These are phyloP conservation scores for Gliomastix tumulicola DNA, from an alignment of 2,329 filamentous ascomycete genomes.

Conservation along the genomic window DNA sequence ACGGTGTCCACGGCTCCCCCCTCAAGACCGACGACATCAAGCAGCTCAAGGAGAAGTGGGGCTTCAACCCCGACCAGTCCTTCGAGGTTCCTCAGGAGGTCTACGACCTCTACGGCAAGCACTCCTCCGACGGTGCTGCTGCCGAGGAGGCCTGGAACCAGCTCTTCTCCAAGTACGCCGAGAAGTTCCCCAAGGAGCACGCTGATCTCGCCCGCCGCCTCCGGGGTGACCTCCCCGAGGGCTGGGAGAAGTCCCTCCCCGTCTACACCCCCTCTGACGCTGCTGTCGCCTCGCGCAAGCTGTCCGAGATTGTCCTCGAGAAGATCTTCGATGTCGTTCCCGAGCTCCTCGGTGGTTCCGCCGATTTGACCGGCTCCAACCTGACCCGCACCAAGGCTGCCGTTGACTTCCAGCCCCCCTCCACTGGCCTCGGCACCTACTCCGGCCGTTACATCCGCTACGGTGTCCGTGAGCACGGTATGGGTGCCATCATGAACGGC, in stretches of 20 bases:
- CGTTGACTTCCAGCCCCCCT: constrained; percentile 92
- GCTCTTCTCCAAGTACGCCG: constrained; percentile 78
- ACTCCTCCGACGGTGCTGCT: constrained; percentile 77
- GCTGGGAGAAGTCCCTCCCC: constrained; percentile 92
- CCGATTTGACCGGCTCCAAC: constrained; percentile 97
- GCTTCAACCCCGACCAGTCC: constrained; percentile 89
- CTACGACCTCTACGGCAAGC: constrained; percentile 84
- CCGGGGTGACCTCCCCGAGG: constrained; percentile 78
- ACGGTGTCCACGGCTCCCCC: constrained; percentile 91
- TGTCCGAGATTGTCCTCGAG: constrained; percentile 87
- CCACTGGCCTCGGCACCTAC: constrained; percentile 81
- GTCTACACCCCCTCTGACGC: constrained; percentile 81
- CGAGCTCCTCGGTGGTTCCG: constrained; percentile 91
- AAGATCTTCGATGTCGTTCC: constrained; percentile 79
- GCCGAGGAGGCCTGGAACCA: constrained; percentile 93
- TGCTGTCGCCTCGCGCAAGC: constrained; percentile 88
- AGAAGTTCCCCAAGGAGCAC: constrained; percentile 71
- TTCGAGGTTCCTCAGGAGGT: constrained; percentile 94
- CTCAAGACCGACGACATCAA: constrained; percentile 92
- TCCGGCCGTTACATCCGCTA: constrained; percentile 87
- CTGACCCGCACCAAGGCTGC: constrained; percentile 97
- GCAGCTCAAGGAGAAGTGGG: constrained; percentile 90
- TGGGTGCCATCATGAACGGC: constrained; percentile 93
- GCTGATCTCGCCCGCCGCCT: constrained; percentile 78
- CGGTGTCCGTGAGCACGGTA: constrained; percentile 86